phyloP scores from a whole-genome alignment of 2,329 filamentous ascomycete genomes.

The Penicillium nordicum region DNA sequence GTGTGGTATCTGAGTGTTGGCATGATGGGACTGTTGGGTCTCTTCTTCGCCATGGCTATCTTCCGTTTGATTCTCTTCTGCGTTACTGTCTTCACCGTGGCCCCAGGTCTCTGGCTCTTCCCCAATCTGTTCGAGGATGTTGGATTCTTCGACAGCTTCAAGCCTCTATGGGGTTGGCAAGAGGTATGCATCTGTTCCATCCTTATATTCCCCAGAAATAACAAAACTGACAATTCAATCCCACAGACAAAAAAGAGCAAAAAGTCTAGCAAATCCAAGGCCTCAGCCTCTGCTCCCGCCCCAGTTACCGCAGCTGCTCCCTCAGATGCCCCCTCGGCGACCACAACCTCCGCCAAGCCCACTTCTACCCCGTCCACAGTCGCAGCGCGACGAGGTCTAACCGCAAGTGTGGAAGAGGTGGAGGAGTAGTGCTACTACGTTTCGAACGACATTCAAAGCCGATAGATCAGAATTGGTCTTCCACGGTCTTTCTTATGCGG shows the following conservation, averaged over 20 bases:
- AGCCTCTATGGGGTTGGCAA: conserved; percentile 96
- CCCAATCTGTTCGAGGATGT: conserved; percentile 98
- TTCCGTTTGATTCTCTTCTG: conserved; percentile 94
- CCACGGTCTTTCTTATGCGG: background rate
- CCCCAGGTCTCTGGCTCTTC: conserved; percentile 95
- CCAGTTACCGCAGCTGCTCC: conserved; percentile 5
- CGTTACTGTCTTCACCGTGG: conserved; percentile 76
- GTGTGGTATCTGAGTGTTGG: conserved; percentile 98
- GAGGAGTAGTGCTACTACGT: conserved; percentile 34
- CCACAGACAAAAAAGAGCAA: conserved; percentile 41
- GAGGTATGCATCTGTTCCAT: conserved; percentile 60
- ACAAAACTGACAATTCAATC: conserved; percentile 4
- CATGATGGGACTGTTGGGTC: conserved; percentile 79
- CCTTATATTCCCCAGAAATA: background rate
- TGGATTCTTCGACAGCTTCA: conserved; percentile 96
- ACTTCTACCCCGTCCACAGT: conserved; percentile 29
- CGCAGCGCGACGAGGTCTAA: conserved; percentile 39
- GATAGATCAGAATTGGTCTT: background rate
- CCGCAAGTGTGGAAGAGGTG: conserved; percentile 47
- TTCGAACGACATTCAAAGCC: background rate
- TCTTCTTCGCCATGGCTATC: conserved; percentile 98
- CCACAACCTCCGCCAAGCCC: conserved; percentile 38
- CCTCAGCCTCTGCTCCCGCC: background rate
- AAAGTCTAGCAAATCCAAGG: conserved; percentile 32
- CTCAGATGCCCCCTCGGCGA: conserved; percentile 21